Percentiles rank a stretch among this genome's conserved stretches.
These are phyloP conservation scores for Arthrobotrys pseudoclavata DNA, from an alignment of 2,329 filamentous ascomycete species.

Conservation along the genomic window DNA sequence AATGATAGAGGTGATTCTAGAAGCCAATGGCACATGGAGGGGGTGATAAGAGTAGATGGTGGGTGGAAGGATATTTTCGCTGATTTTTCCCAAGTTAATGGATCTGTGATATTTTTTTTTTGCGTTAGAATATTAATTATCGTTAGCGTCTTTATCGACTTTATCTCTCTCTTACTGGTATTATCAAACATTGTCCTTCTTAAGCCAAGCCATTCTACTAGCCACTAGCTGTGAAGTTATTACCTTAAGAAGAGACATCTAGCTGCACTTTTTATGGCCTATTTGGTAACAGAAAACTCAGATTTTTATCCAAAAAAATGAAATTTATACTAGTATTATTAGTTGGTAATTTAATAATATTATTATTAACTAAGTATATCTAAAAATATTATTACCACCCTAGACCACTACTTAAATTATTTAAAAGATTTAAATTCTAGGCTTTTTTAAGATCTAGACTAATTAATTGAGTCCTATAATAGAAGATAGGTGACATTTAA, in stretches of 20 bases:
- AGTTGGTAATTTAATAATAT: too few species aligned
- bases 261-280: neutral
- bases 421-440: too few species aligned
- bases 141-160: neutral
- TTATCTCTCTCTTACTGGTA: neutral
- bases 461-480: too few species aligned
- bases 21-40: conserved; percentile 11
- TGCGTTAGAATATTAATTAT: neutral
- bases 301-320: too few species aligned
- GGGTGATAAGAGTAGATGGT: neutral
- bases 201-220: neutral
- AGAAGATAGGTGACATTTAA: too few species aligned
- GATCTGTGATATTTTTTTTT: conserved; percentile 3
- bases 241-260: neutral
- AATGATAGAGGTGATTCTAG: conserved; percentile 20
- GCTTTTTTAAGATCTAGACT: too few species aligned
- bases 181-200: neutral
- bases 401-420: too few species aligned
- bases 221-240: neutral
- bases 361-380: too few species aligned
- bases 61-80: neutral
- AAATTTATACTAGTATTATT: too few species aligned
- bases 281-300: neutral
- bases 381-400: too few species aligned
- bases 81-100: neutral